Base-by-base conservation (phyloP, 1,139 yeast genomes). In the Pichia sp. region DNA sequence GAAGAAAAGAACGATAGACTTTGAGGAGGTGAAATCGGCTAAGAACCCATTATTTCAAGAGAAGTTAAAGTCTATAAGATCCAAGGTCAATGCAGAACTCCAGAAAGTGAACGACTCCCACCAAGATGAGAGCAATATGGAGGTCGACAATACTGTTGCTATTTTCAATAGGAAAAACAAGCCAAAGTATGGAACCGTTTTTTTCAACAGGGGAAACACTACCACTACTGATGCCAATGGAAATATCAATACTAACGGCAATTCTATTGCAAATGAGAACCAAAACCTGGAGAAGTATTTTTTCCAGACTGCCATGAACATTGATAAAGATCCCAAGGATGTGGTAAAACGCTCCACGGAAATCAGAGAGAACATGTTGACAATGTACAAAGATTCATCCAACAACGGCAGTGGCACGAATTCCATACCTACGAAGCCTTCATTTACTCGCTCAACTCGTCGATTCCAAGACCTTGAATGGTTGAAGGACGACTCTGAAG, bases 381-480 rank as follows among this genome's bases (percentile, higher is more conserved):
- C 42, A 26, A 34, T 48, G 32, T 40, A 42, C 3, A 32, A 36
- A 13, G 22, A 20, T 8, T 8, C 11, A 8, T 10, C 8, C 5
- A 12, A 6, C 14, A 11, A 25, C 14, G n/a, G 14, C 24, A 33
- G n/a, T 8, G 14, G 17, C 13, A 14, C 36, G 32, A 14, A 27
- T 13, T 17, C 9, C 10, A 11, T 17, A 18, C 8, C 22, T 22
- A 11, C 22, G 22, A 40, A 37, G 16, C 42, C 48, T 16, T 23
- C 47, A 3, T 47, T 48, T 18, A 46, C 42, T 2, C 38, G 49
- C 25, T 45, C 48, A 5, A 42, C 51, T 2, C 42, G 42, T 4
- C 32, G 55, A 33, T 53, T 53, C 39, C 42, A 47, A 27, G 55
- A 53, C 35, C 35, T 52, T 14, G 54, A 53, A 34, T 55, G 59